Evolutionary conservation across 202 grass and related monocot species (phyloP).

Genomic region (Schoenoplectus triqueter): DNA sequence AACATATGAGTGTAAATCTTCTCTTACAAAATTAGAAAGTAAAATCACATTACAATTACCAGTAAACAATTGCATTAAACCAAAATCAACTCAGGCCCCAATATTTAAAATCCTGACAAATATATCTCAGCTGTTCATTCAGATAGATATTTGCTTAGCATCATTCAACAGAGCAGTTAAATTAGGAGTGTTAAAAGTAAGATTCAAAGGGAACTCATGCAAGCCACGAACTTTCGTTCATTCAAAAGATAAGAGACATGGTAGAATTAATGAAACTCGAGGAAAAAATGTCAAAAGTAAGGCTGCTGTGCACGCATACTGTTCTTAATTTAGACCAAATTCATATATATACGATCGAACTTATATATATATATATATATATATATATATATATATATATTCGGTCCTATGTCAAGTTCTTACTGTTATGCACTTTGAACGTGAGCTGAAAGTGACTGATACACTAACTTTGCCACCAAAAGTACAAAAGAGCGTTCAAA

Average conservation of each 20-base stretch:
- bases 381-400: background rate
- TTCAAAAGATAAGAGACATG: background rate
- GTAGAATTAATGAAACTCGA: background rate
- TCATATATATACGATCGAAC: background rate
- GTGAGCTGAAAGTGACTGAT: conserved; percentile 4
- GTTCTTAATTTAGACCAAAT: background rate
- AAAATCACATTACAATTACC: background rate
- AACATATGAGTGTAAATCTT: background rate
- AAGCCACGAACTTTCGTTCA: background rate
- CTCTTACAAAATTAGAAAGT: background rate
- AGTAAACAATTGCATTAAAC: background rate
- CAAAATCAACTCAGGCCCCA: no score
- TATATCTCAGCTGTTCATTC: no score
- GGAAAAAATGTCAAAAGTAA: background rate
- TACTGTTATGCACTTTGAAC: conserved; percentile 16
- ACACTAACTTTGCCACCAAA: conserved; percentile 10
- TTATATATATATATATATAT: background rate
- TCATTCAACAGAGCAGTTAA: conserved; percentile 1
- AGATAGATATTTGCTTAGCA: background rate
- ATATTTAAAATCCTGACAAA: no score
- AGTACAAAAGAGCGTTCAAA: conserved; percentile 17
- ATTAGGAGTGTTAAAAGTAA: background rate
- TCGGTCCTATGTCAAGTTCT: background rate
- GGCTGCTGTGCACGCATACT: background rate
- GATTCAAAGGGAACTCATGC: background rate